Base-by-base conservation (phyloP, 768 basidiomycete species). In the Pulveroboletus ravenelii region DNA sequence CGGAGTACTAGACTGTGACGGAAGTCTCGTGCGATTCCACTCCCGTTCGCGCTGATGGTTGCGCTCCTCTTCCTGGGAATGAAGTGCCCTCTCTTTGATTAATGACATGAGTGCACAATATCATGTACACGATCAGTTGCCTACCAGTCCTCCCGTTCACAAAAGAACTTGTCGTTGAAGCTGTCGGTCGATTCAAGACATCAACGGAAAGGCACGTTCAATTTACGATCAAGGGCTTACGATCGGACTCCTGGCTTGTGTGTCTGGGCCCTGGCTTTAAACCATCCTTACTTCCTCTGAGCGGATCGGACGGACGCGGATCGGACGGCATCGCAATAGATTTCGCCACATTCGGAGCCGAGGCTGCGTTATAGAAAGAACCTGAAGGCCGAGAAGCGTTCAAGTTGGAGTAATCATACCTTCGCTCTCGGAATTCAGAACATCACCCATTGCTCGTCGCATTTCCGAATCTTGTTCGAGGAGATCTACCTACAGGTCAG, bases 401-500 rank as follows among this genome's bases (percentile, higher is more conserved):
- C n/a, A 38, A 27, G n/a, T 15, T 5, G 46, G 31, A 44, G 31
- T 0, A 40, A 47, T 15, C 50, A 50, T 54, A 63, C 62, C 62
- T 61, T 73, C 73, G 34, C 64, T 74, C 34, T 79, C 81, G 54
- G 72, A 80, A 57, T 75, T 80, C 47, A 80, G 77, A 50, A 81
- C 60, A 18, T 72, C 78, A 27, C 77, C 73, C 59, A 88, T 78
- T 10, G 74, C 79, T 46, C 77, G 75, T 47, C 81, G 82, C 86
- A 88, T 87, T 57, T 84, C 84, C 3, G 84, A 83, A 57, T 88
- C 82, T 48, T 79, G 75, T 18, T 86, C 84, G 49, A 87, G 64
- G 14, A 87, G 70, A 69, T 87, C 85, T 87, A 52, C 40, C 12
- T 6, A 30, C 35, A 29, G 31, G 40, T 57, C 20, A 56, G 52